phyloP scores from a whole-genome alignment of 495 filamentous ascomycete genomes.

The Podospora conica region DNA sequence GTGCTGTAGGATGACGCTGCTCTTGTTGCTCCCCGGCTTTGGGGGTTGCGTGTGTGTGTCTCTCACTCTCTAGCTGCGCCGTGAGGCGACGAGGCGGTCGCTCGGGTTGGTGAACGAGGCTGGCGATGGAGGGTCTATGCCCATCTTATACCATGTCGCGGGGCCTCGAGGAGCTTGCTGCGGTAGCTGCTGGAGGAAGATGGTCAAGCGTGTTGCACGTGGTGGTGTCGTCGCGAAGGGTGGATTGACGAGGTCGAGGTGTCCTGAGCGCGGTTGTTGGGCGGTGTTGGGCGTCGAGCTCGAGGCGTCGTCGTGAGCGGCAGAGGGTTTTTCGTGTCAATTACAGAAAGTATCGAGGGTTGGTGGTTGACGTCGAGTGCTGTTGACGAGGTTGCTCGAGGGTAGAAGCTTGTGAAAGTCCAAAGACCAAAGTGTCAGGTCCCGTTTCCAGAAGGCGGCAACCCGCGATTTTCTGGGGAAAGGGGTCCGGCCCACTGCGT shows the following conservation, averaged over 20 bases:
- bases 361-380: background rate
- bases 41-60: background rate
- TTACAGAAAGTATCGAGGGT: background rate
- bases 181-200: background rate
- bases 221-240: background rate
- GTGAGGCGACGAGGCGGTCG: no score
- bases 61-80: conserved; percentile 1
- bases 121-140: conserved; percentile 12
- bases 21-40: background rate
- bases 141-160: conserved; percentile 14
- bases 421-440: background rate
- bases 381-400: background rate
- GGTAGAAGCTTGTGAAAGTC: conserved; percentile 1
- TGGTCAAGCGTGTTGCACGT: background rate
- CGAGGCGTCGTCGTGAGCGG: background rate
- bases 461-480: conserved; percentile 6
- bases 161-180: background rate
- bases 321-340: background rate
- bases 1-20: background rate
- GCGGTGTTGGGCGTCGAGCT: background rate
- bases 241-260: background rate
- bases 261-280: background rate
- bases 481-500: background rate
- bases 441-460: background rate
- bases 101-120: conserved; percentile 1